Percentiles rank a stretch among this genome's conserved stretches.
Evolutionary conservation across 2,329 filamentous ascomycete species (phyloP).

Genomic region (Cladosporium austrohemisphaericum): DNA sequence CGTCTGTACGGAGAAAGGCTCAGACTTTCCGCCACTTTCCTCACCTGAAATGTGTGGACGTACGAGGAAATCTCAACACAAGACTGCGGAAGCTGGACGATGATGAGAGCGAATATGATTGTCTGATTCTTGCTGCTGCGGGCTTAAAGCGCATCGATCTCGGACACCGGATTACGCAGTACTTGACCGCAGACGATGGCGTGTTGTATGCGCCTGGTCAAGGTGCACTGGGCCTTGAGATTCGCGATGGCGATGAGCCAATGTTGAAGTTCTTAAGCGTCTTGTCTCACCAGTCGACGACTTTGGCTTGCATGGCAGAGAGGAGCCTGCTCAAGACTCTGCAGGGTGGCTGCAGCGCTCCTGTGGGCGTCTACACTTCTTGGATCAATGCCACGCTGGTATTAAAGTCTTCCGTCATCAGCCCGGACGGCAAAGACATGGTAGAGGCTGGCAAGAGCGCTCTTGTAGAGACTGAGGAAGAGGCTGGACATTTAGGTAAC

Average conservation of each 20-base stretch:
- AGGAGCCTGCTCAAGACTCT: conserved; percentile 76
- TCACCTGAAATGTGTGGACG: conserved; percentile 68
- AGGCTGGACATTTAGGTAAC: conserved; percentile 70
- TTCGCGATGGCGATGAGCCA: conserved; percentile 63
- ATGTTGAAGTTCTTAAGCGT: conserved; percentile 57
- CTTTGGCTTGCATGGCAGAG: conserved; percentile 70
- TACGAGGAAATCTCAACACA: conserved; percentile 85
- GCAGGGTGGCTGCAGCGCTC: conserved; percentile 89
- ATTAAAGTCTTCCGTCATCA: conserved; percentile 73
- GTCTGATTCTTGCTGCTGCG: conserved; percentile 80
- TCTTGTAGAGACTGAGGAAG: conserved; percentile 63
- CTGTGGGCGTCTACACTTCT: conserved; percentile 77
- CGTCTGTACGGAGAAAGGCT: conserved; percentile 77
- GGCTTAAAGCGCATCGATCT: conserved; percentile 72
- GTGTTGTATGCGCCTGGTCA: conserved; percentile 88
- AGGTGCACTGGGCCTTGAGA: conserved; percentile 79
- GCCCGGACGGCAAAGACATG: conserved; percentile 68
- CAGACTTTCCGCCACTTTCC: conserved; percentile 73
- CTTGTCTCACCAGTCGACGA: conserved; percentile 62
- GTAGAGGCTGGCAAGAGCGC: conserved; percentile 52
- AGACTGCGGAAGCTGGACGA: conserved; percentile 77
- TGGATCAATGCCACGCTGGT: conserved; percentile 60
- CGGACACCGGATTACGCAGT: conserved; percentile 69
- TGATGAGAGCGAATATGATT: conserved; percentile 66
- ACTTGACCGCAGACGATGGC: conserved; percentile 64